These are phyloP conservation scores for Cyclotella choctawhatcheeana DNA, from an alignment of 108 stramenopile genomes.

Conservation along the genomic window DNA sequence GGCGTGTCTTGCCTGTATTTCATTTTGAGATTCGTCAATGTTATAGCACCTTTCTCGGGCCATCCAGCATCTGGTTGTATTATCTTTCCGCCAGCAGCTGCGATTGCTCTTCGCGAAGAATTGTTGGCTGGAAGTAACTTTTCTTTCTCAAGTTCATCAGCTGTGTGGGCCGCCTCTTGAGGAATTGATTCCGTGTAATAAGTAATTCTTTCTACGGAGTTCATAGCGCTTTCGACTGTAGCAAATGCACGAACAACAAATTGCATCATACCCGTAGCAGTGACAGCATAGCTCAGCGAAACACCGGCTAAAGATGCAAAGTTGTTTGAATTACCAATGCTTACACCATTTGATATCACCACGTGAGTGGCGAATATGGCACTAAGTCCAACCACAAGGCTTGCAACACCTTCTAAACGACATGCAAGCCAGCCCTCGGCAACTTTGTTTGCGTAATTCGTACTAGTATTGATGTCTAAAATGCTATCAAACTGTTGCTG, in stretches of 20 bases:
- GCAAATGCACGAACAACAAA: conserved; percentile 85
- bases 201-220: conserved; percentile 84
- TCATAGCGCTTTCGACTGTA: conserved; percentile 91
- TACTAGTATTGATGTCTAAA: conserved; percentile 69
- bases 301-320: conserved; percentile 82
- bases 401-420: conserved; percentile 76
- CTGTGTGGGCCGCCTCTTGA: conserved; percentile 70
- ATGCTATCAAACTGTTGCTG: conserved; percentile 58
- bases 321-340: conserved; percentile 35
- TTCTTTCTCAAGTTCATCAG: conserved; percentile 57
- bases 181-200: conserved; percentile 78
- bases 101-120: conserved; percentile 49
- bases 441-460: conserved; percentile 67
- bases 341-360: conserved; percentile 50
- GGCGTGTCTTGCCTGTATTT: conserved; percentile 81
- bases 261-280: conserved; percentile 82
- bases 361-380: conserved; percentile 72
- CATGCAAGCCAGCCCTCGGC: conserved; percentile 81
- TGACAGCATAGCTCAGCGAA: conserved; percentile 84
- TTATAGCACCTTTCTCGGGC: conserved; percentile 83
- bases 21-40: conserved; percentile 78
- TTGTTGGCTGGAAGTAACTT: conserved; percentile 36
- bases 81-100: conserved; percentile 60
- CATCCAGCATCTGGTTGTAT: conserved; percentile 57
- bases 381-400: conserved; percentile 63